Evolutionary conservation across 2,329 filamentous ascomycete species (phyloP).

Genomic region (Dactylonectria macrodidyma): DNA sequence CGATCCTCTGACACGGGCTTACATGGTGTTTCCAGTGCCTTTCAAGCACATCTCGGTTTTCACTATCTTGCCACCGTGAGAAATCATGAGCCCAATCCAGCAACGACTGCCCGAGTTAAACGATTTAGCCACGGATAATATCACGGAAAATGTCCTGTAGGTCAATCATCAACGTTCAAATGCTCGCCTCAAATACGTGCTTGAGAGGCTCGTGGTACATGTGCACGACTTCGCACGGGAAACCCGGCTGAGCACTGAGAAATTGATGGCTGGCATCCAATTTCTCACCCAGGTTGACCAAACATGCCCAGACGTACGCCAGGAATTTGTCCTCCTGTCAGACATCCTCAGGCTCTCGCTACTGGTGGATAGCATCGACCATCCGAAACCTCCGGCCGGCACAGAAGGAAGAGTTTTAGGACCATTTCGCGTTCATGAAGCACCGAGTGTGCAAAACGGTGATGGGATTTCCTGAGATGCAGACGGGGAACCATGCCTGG

Average conservation of each 20-base stretch:
- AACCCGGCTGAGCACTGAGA: slow-evolving; percentile 77
- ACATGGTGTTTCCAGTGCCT: too few species aligned
- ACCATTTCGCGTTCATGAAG: slow-evolving; percentile 84
- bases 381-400: slow-evolving; percentile 77
- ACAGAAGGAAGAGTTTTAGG: slow-evolving; percentile 84
- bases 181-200: slow-evolving; percentile 75
- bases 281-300: slow-evolving; percentile 80
- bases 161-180: slow-evolving; percentile 78
- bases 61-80: too few species aligned
- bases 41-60: too few species aligned
- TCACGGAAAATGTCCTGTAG: slow-evolving; percentile 77
- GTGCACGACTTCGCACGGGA: slow-evolving; percentile 84
- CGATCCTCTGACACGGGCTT: too few species aligned
- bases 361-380: slow-evolving; percentile 82
- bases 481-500: slow-evolving; percentile 75
- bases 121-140: slow-evolving; percentile 80
- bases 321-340: slow-evolving; percentile 82
- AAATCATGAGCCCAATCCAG: too few species aligned
- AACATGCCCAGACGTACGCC: slow-evolving; percentile 76
- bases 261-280: slow-evolving; percentile 80
- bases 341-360: slow-evolving; percentile 84
- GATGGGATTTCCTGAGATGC: slow-evolving; percentile 74
- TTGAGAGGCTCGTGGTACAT: slow-evolving; percentile 79
- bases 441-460: slow-evolving; percentile 67
- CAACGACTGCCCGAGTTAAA: slow-evolving; percentile 4